Percentiles rank a stretch among this genome's conserved stretches.
These are phyloP conservation scores for Diaporthe longicolla DNA, from an alignment of 2,329 filamentous ascomycete species.

Conservation along the genomic window DNA sequence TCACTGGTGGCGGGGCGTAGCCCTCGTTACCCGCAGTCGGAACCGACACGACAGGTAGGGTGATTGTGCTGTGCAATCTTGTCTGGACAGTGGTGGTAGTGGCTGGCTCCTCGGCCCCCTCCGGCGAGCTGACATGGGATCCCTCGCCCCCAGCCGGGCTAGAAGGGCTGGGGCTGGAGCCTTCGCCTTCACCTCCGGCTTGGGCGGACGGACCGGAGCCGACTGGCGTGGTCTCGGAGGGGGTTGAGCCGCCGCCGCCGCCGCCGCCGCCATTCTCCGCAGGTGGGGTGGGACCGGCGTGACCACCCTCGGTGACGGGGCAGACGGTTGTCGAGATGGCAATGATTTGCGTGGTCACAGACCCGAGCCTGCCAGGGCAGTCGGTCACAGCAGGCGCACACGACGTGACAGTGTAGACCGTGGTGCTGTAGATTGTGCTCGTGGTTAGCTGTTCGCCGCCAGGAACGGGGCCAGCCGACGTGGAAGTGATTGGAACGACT, in stretches of 20 bases:
- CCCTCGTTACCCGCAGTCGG: slow-evolving; percentile 23
- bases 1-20: slow-evolving; percentile 28
- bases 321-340: slow-evolving; percentile 62
- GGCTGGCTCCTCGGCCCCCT: background rate
- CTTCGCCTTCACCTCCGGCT: background rate
- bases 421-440: slow-evolving; percentile 58
- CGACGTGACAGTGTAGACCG: slow-evolving; percentile 68
- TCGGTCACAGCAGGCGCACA: slow-evolving; percentile 61
- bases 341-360: slow-evolving; percentile 58
- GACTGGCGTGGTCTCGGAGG: slow-evolving; percentile 5
- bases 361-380: slow-evolving; percentile 54
- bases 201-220: slow-evolving; percentile 8
- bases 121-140: slow-evolving; percentile 23
- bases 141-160: background rate
- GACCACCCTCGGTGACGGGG: slow-evolving; percentile 49
- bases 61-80: slow-evolving; percentile 38
- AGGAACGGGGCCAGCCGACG: background rate
- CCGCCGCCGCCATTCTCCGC: slow-evolving; percentile 24
- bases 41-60: slow-evolving; percentile 37
- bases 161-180: background rate
- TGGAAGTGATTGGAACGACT: slow-evolving; percentile 29
- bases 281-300: slow-evolving; percentile 14
- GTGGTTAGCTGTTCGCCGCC: slow-evolving; percentile 45
- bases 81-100: slow-evolving; percentile 13
- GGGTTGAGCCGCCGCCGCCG: slow-evolving; percentile 9